Evolutionary conservation across 2,329 filamentous ascomycete species (phyloP).

Genomic region (Cladosporium velox): DNA sequence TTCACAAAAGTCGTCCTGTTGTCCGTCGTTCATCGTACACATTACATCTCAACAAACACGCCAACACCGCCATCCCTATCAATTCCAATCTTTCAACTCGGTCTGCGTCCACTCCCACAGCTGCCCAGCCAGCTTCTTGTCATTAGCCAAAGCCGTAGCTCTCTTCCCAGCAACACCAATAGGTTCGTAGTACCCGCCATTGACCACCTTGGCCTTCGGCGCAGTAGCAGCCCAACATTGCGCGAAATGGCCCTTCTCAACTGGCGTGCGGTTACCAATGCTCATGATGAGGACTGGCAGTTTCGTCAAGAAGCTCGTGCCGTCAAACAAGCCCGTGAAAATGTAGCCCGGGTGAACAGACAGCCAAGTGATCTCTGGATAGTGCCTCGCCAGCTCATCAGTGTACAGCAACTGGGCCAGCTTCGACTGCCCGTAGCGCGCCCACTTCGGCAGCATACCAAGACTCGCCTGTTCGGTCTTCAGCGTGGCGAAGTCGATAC

Average conservation of each 20-base stretch:
- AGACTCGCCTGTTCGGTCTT: constrained; percentile 28
- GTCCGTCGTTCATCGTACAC: neutral
- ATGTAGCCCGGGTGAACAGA: constrained; percentile 48
- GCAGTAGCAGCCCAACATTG: constrained; percentile 30
- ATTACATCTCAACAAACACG: neutral
- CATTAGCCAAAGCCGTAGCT: constrained; percentile 32
- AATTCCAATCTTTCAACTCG: constrained; percentile 24
- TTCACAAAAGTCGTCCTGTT: neutral
- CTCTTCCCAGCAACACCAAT: constrained; percentile 34
- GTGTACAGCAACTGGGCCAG: constrained; percentile 52
- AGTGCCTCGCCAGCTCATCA: constrained; percentile 42
- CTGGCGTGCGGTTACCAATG: constrained; percentile 24
- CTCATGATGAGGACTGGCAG: constrained; percentile 23
- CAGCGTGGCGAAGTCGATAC: constrained; percentile 34
- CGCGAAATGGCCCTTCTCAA: constrained; percentile 28
- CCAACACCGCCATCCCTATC: neutral
- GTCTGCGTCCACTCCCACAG: constrained; percentile 40
- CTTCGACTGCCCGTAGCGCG: constrained; percentile 50
- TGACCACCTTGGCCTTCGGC: constrained; percentile 23
- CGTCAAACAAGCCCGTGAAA: constrained; percentile 39
- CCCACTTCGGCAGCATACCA: constrained; percentile 33
- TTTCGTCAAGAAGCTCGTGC: constrained; percentile 25
- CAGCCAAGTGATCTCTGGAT: constrained; percentile 42
- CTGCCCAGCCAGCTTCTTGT: constrained; percentile 35
- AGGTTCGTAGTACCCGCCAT: constrained; percentile 43